These are phyloP conservation scores for Avena atlantica DNA, from an alignment of 176 grass and related monocot species.

Conservation along the genomic window DNA sequence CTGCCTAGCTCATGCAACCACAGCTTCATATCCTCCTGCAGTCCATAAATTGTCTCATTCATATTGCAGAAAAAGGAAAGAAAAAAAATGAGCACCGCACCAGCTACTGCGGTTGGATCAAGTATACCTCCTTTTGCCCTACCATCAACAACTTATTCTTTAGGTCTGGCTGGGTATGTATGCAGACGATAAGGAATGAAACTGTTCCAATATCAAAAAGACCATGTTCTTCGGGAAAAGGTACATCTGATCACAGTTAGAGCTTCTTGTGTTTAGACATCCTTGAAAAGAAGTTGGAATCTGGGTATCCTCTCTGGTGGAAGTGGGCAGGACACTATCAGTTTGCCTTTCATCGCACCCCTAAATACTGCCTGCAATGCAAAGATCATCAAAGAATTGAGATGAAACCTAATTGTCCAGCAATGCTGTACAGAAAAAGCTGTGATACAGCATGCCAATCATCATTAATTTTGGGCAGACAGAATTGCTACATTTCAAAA, in stretches of 20 bases:
- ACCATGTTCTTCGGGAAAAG: not conserved
- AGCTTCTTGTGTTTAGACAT: slow-evolving; percentile 47
- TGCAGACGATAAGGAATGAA: not conserved
- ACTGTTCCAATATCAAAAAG: not conserved
- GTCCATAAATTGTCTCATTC: not conserved
- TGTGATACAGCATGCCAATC: not conserved
- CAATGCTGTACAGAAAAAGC: not conserved
- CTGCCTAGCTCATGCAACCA: not conserved
- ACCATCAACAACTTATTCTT: not conserved
- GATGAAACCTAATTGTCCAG: not conserved
- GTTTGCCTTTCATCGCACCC: slow-evolving; percentile 94
- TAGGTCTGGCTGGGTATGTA: not conserved
- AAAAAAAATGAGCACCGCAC: not conserved
- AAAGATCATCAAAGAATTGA: not conserved
- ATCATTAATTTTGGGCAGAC: not conserved
- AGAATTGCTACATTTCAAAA: not conserved
- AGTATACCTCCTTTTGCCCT: not conserved
- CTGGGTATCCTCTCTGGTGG: slow-evolving; percentile 80
- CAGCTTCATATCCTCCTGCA: not conserved
- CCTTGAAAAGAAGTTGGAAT: slow-evolving; percentile 92
- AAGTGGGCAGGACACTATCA: slow-evolving; percentile 83
- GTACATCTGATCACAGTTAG: not conserved
- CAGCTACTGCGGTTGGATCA: not conserved
- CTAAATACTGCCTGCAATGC: slow-evolving; percentile 70
- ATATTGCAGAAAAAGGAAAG: not conserved